phyloP scores from a whole-genome alignment of 176 grass and related monocot genomes.

The Areca catechu region DNA sequence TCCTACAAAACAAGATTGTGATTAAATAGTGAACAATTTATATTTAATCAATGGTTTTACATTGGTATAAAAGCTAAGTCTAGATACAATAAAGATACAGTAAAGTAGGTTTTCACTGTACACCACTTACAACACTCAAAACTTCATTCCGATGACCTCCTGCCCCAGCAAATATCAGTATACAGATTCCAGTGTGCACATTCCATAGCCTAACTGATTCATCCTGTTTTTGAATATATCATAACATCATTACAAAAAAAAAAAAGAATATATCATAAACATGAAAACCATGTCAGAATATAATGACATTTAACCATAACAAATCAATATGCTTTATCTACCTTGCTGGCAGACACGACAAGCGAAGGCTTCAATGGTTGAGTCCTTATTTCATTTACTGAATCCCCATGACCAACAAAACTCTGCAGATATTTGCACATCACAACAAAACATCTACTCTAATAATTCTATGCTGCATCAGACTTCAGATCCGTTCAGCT shows the following conservation, averaged over 20 bases:
- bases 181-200: conserved; percentile 91
- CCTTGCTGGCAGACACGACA: conserved; percentile 96
- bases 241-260: conserved; percentile 18
- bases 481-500: no score
- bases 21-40: not conserved
- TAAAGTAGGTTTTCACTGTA: no score
- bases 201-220: conserved; percentile 97
- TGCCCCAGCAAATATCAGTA: conserved; percentile 84
- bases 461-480: no score
- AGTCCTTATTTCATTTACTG: conserved; percentile 80
- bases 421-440: conserved; percentile 33
- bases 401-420: conserved; percentile 73
- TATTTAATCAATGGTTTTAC: no score
- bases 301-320: no score
- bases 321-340: conserved; percentile 11
- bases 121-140: conserved; percentile 72
- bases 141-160: conserved; percentile 96
- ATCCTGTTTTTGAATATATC: conserved; percentile 41
- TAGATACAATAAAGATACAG: no score
- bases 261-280: conserved; percentile 4
- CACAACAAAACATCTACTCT: conserved; percentile 9
- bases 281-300: not conserved
- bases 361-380: conserved; percentile 74
- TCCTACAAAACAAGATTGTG: conserved; percentile 41
- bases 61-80: no score